Evolutionary conservation across 176 grass and related monocot genomes (phyloP), one percentile per base, ranked within the genome.

Genomic region (Bolboschoenus planiculmis): DNA sequence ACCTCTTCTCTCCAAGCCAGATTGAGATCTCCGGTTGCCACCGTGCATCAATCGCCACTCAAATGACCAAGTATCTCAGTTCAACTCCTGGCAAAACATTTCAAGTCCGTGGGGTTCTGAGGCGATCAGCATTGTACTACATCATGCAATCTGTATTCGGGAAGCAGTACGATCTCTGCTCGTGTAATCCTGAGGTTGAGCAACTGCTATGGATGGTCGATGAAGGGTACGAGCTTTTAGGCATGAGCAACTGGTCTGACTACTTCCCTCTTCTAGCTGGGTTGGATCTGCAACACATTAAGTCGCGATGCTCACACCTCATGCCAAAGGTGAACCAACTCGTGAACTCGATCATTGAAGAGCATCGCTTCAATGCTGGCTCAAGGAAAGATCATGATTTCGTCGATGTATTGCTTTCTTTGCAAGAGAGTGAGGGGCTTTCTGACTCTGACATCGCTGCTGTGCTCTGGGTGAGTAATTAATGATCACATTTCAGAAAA

Each of bases 121-220:
- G 88, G 29, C 88, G 88, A 18, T 85, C 95, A 11, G 87, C 90
- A 60, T 90, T 97, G 64, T 91, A 89, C 83, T 93, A 93, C 80
- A 97, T 97, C 86, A 91, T 97, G 93, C 80, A 85, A 46, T 93
- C 90, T 63, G 93, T 97, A 85, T 97, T 97, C 63, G 91, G 93
- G 46, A 93, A 91, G 85, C 68, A 76, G 80, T 97, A 89, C 65
- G 59, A 89, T 77, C 80, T 89, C 83, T 85, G 86, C 29, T 78
- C 18, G 27, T 11, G 74, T 21, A 63, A 81, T 36, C 4, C 65
- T 50, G 93, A 91, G 84, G 89, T 85, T 20, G 87, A 90, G 79
- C 87, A 88, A 80, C 84, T 97, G 26, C 57, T 91, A 16, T 66
- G 51, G 47, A 93, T 97, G 91, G 94, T 97, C 34, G 85, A 93